A percentile compares a stretch with the other conserved stretches of the same genome.
Conservation (phyloP, 169 alveolate genomes). For the Plasmodium falciparum region DNA sequence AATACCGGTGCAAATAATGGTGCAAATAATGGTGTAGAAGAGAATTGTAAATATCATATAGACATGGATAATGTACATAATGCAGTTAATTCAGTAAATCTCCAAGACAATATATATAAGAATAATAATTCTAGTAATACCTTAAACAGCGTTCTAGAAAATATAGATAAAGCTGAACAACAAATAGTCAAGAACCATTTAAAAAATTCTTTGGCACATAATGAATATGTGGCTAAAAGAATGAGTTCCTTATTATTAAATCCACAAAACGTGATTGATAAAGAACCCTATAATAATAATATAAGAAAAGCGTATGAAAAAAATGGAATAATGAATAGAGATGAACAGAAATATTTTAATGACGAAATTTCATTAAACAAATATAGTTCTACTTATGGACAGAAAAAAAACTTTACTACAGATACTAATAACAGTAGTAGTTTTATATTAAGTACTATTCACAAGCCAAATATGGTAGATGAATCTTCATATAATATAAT, state of each 20-base stretch:
- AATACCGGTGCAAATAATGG: too few relatives aligned
- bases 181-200: conserved; percentile 68
- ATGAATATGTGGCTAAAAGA: conserved; percentile 58
- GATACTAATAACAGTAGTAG: conserved; percentile 59
- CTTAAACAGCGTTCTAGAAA: conserved; percentile 24
- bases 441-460: conserved; percentile 39
- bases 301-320: conserved; percentile 25
- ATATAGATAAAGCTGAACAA: conserved; percentile 69
- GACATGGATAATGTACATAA: neutral
- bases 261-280: conserved; percentile 6
- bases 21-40: too few relatives aligned
- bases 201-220: conserved; percentile 48
- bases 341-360: conserved; percentile 13
- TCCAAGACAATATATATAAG: neutral
- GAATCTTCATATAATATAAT: conserved; percentile 30
- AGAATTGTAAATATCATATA: too few relatives aligned
- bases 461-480: conserved; percentile 21
- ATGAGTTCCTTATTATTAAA: conserved; percentile 63
- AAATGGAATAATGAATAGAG: conserved; percentile 12
- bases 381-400: conserved; percentile 22
- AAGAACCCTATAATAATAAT: conserved; percentile 5
- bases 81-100: neutral
- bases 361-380: conserved; percentile 33
- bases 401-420: conserved; percentile 30
- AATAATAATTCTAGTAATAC: conserved; percentile 21